Conservation (phyloP, 1,284 basidiomycete genomes). For the Sporisorium sorghi region DNA sequence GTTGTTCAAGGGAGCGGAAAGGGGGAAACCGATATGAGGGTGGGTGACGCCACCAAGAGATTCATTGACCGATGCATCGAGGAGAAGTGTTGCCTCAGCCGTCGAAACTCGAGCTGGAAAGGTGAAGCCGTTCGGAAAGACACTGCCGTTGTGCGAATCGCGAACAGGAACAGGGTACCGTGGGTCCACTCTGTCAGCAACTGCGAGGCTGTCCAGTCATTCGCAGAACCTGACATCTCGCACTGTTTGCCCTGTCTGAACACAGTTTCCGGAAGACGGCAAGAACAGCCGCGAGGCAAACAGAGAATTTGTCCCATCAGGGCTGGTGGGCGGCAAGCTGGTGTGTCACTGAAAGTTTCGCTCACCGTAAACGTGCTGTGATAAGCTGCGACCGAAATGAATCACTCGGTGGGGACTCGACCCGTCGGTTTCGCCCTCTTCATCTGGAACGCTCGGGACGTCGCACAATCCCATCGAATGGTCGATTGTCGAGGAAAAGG, state of each 20-base stretch:
- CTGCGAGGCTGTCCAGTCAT: no score
- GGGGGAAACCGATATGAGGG: not conserved
- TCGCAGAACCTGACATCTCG: not conserved
- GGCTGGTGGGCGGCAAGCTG: not conserved
- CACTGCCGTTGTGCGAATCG: no score
- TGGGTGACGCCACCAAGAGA: not conserved
- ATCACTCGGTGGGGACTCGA: constrained; percentile 2
- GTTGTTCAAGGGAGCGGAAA: not conserved
- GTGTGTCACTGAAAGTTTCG: not conserved
- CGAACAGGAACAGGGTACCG: no score
- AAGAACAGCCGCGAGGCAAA: not conserved
- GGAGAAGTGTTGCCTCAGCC: not conserved
- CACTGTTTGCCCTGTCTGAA: not conserved
- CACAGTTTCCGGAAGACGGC: not conserved
- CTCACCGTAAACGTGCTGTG: not conserved
- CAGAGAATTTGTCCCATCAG: not conserved
- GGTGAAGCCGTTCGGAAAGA: not conserved
- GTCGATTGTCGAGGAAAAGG: constrained; percentile 3
- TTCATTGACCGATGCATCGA: not conserved
- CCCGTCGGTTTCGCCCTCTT: not conserved
- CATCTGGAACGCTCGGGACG: constrained; percentile 3
- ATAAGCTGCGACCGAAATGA: constrained; percentile 4
- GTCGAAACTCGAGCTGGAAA: not conserved
- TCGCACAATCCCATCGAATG: not conserved
- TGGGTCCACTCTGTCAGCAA: not conserved